A percentile compares a stretch with the other conserved stretches of the same genome.
Evolutionary conservation across 1,284 basidiomycete genomes (phyloP).

Genomic region (Heterobasidion annosum): DNA sequence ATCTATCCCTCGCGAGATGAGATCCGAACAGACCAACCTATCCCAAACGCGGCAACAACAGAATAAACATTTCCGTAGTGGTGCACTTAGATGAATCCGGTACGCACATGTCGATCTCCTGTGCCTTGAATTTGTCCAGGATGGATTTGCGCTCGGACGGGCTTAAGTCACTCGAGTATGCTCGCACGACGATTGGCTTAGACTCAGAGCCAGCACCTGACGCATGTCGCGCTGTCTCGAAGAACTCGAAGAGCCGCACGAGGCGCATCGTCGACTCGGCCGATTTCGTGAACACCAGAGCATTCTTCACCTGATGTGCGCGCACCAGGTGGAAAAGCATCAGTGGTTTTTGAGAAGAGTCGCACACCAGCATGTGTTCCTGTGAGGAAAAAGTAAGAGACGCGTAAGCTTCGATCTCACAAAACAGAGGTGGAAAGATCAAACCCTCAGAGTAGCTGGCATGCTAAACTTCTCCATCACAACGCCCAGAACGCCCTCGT

Average conservation of each 20-base stretch:
- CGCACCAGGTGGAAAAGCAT: slow-evolving; percentile 84
- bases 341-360: slow-evolving; percentile 80
- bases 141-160: slow-evolving; percentile 69
- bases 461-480: slow-evolving; percentile 76
- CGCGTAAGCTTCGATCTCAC: not conserved
- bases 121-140: slow-evolving; percentile 73
- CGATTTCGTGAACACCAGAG: slow-evolving; percentile 93
- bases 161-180: slow-evolving; percentile 86
- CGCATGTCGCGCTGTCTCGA: slow-evolving; percentile 46
- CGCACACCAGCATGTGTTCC: slow-evolving; percentile 86
- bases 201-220: slow-evolving; percentile 10
- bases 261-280: slow-evolving; percentile 86
- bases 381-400: slow-evolving; percentile 19
- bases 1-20: slow-evolving; percentile 96
- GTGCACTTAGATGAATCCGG: not conserved
- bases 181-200: slow-evolving; percentile 39
- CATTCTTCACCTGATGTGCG: slow-evolving; percentile 49
- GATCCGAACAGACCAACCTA: slow-evolving; percentile 90
- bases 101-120: slow-evolving; percentile 77
- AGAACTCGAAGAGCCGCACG: slow-evolving; percentile 77
- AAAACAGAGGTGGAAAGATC: slow-evolving; percentile 12
- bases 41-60: not conserved
- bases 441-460: slow-evolving; percentile 66
- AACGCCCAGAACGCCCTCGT: slow-evolving; percentile 36
- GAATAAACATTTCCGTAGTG: not conserved